Conservation (phyloP, 345 rosid species). For the Theobroma cacao region DNA sequence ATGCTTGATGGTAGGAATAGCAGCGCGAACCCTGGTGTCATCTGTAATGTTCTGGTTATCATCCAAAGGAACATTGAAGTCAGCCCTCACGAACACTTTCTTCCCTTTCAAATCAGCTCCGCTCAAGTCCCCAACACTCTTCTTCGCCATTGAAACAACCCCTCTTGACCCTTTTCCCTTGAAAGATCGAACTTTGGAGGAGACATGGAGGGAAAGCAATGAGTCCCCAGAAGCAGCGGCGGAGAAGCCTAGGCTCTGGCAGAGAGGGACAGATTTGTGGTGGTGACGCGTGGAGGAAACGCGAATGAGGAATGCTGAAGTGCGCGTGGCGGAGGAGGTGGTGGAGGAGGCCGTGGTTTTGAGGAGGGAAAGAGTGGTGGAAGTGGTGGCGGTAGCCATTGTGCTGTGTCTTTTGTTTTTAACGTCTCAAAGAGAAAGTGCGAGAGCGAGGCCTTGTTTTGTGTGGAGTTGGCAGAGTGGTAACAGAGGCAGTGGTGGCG, state of each 20-base stretch:
- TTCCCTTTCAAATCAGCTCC: constrained; percentile 88
- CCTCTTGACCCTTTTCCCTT: constrained; percentile 40
- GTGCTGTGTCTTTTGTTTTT: too few relatives aligned
- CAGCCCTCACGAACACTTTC: constrained; percentile 91
- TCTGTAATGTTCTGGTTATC: constrained; percentile 91
- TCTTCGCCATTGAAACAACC: constrained; percentile 78
- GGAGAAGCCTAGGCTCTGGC: constrained; percentile 59
- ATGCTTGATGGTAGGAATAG: constrained; percentile 95
- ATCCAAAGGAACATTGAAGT: constrained; percentile 91
- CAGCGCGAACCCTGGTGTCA: constrained; percentile 92
- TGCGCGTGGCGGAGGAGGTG: constrained; percentile 32
- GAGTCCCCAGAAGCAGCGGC: constrained; percentile 47
- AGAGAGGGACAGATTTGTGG: constrained; percentile 15
- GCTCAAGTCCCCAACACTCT: constrained; percentile 81
- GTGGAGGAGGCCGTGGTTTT: constrained; percentile 41
- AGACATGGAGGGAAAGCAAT: constrained; percentile 42
- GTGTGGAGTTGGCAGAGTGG: background rate
- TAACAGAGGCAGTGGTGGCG: background rate
- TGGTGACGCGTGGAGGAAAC: constrained; percentile 30
- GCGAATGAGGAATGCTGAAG: constrained; percentile 45
- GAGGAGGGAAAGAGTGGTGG: constrained; percentile 65
- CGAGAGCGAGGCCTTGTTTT: background rate
- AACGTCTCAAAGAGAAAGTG: background rate
- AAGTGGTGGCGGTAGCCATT: constrained; percentile 70
- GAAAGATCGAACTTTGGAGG: constrained; percentile 38